Evolutionary conservation across 768 basidiomycete genomes (phyloP), one percentile per base, ranked within the genome.

Genomic region (Leccinum longicurvipes): DNA sequence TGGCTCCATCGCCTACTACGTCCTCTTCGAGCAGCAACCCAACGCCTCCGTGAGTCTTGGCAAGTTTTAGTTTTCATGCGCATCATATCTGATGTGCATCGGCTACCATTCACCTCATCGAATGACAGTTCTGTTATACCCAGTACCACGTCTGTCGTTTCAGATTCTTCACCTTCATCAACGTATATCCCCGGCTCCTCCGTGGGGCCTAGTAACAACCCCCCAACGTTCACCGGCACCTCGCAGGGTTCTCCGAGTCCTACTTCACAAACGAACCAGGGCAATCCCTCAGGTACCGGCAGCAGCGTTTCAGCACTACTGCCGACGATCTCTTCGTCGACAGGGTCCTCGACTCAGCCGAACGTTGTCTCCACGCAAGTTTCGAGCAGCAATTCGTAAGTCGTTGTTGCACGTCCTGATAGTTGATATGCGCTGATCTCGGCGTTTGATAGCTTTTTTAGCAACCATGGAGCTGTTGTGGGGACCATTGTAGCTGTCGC

Each of bases 401-500:
- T 70, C 21, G 57, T 25, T 7, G 25, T 25, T 7, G 25, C 25
- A 5, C n/a, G n/a, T 31, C 41, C 32, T 27, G 10, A 32, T 29
- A 9, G 5, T 39, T 21, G 6, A 29, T n/a, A 2, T 29, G 15
- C 42, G 10, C 39, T 64, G 15, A 55, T 42, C n/a, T 12, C 57
- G 7, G n/a, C 29, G 45, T 60, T 36, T 42, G 12, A n/a, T 54
- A 85, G 83, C 11, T 86, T 91, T 72, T 81, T 90, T 61, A 71
- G 74, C 45, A 85, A 91, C 64, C 82, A 76, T 29, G 83, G 84
- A 2, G 85, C 84, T 12, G 84, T 90, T 4, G 83, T 85, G 2
- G 89, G 86, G 6, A 82, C 85, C 19, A 91, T 92, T 67, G 76
- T 87, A 7, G 83, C 77, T 14, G 78, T 86, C 36, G 89, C 85